Evolutionary conservation across 805 yeast genomes (phyloP).

Genomic region (Debaryomyces prosopidis): DNA sequence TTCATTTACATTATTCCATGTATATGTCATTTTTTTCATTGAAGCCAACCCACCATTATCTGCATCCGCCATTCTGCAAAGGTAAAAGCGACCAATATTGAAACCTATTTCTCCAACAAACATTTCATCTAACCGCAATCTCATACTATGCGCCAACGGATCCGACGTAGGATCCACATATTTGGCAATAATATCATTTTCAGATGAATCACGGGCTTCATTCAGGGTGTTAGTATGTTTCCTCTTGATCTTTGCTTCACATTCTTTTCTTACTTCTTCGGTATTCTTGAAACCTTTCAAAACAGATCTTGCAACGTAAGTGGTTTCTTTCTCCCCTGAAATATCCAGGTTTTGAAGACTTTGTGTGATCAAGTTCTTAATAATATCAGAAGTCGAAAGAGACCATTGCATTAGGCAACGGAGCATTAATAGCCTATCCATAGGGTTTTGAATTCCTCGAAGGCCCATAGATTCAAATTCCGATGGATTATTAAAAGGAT

Average conservation of each 20-base stretch:
- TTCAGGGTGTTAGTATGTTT: constrained; percentile 18
- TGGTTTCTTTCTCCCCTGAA: constrained; percentile 40
- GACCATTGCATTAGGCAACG: constrained; percentile 39
- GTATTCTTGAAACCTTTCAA: constrained; percentile 36
- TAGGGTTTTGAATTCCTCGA: constrained; percentile 28
- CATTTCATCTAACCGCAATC: constrained; percentile 34
- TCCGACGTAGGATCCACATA: constrained; percentile 42
- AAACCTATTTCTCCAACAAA: constrained; percentile 43
- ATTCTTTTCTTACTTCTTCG: constrained; percentile 29
- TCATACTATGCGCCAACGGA: constrained; percentile 33
- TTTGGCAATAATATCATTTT: constrained; percentile 8
- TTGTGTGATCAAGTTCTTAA: constrained; percentile 25
- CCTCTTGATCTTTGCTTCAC: constrained; percentile 29
- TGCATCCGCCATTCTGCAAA: constrained; percentile 36
- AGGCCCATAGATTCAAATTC: constrained; percentile 36
- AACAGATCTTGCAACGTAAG: constrained; percentile 35
- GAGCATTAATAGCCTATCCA: constrained; percentile 37
- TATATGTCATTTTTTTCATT: constrained; percentile 30
- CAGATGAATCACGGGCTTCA: constrained; percentile 7
- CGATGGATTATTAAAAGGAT: constrained; percentile 18
- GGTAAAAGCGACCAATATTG: constrained; percentile 38
- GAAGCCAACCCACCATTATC: constrained; percentile 38
- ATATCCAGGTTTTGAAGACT: constrained; percentile 30
- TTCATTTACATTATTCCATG: constrained; percentile 13
- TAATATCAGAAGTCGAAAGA: constrained; percentile 28